Conservation (phyloP, 225 moss, liverwort and hornwort genomes). For the Rhytidiadelphus loreus region DNA sequence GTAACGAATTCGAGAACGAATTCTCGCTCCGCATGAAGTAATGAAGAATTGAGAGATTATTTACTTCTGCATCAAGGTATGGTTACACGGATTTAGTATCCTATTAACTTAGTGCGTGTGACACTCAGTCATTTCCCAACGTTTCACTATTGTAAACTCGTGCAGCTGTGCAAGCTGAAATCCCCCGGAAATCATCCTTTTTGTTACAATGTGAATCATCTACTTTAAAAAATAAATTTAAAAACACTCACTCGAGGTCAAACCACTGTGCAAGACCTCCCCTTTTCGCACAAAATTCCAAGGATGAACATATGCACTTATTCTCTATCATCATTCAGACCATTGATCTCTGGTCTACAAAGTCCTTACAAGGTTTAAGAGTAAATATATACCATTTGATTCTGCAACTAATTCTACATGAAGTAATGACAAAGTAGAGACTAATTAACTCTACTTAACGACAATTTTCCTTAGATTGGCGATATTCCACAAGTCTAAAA, state of each 20-base stretch:
- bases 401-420: neutral
- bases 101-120: neutral
- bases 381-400: neutral
- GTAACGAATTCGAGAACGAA: neutral
- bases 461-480: neutral
- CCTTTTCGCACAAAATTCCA: neutral
- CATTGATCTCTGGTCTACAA: accelerated
- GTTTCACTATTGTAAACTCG: neutral
- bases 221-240: neutral
- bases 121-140: neutral
- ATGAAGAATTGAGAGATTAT: neutral
- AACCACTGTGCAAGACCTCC: neutral
- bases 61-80: neutral
- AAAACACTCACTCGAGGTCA: neutral
- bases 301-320: neutral
- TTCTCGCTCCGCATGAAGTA: neutral
- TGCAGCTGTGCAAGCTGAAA: neutral
- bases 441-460: neutral
- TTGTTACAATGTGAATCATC: neutral
- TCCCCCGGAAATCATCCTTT: neutral
- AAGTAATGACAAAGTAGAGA: no score
- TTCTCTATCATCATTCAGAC: neutral
- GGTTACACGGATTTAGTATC: no score
- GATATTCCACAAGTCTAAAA: neutral
- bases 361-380: neutral